Percentiles rank a stretch among this genome's conserved stretches.
These are phyloP conservation scores for Clonostachys rhizophaga DNA, from an alignment of 2,329 filamentous ascomycete genomes.

Conservation along the genomic window DNA sequence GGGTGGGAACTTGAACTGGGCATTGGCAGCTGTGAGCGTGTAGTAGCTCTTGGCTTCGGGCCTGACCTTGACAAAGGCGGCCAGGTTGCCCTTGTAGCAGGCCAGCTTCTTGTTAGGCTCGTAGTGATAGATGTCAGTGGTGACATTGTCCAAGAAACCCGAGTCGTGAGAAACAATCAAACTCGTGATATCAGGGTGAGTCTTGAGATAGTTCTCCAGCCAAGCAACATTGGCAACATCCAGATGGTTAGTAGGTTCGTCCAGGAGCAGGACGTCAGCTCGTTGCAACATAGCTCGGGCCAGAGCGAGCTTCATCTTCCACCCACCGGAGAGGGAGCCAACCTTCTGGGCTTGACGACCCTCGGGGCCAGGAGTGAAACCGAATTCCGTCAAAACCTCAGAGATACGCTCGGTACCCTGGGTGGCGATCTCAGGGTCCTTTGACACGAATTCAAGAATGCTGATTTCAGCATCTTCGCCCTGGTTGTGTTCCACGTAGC, in stretches of 20 bases:
- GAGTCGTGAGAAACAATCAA: slow-evolving; percentile 99
- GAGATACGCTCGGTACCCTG: slow-evolving; percentile 79
- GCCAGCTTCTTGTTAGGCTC: slow-evolving; percentile 91
- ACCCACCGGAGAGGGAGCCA: slow-evolving; percentile 92
- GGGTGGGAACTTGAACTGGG: slow-evolving; percentile 97
- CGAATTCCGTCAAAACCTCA: slow-evolving; percentile 82
- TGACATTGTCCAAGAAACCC: slow-evolving; percentile 92
- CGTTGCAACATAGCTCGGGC: slow-evolving; percentile 94
- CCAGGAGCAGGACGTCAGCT: slow-evolving; percentile 92
- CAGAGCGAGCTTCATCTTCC: slow-evolving; percentile 99
- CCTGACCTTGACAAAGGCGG: slow-evolving; percentile 79
- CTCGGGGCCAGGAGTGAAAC: slow-evolving; percentile 85
- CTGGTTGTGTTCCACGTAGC: slow-evolving; percentile 99
- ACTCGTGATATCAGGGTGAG: slow-evolving; percentile 93
- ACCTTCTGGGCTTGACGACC: slow-evolving; percentile 87
- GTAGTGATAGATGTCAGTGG: slow-evolving; percentile 99
- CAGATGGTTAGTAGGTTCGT: slow-evolving; percentile 98
- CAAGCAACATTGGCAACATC: slow-evolving; percentile 95
- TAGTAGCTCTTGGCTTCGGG: slow-evolving; percentile 98
- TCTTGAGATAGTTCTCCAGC: slow-evolving; percentile 92
- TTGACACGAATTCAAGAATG: slow-evolving; percentile 88
- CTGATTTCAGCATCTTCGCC: slow-evolving; percentile 95
- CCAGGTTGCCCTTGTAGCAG: slow-evolving; percentile 78
- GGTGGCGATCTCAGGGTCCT: slow-evolving; percentile 79
- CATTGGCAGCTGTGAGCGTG: slow-evolving; percentile 80